These are phyloP conservation scores for Lactarius evosmus DNA, from an alignment of 768 basidiomycete species.

Conservation along the genomic window DNA sequence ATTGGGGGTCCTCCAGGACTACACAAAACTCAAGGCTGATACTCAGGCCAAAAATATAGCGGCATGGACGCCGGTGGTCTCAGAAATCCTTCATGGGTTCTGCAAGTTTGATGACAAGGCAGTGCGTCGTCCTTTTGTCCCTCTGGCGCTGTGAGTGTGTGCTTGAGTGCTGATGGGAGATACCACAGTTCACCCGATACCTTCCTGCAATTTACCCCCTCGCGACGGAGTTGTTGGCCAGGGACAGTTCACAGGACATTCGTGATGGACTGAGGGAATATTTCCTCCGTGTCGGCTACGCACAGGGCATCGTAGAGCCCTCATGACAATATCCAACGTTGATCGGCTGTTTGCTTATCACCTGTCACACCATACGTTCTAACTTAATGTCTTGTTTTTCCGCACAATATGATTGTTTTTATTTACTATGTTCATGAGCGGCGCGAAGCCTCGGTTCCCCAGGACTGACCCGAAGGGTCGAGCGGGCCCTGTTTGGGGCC, in stretches of 20 bases:
- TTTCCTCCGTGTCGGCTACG: constrained; percentile 74
- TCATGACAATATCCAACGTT: constrained; percentile 27
- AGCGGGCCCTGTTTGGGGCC: background rate
- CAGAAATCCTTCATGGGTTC: constrained; percentile 89
- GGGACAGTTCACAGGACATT: constrained; percentile 82
- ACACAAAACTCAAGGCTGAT: constrained; percentile 82
- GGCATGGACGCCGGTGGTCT: constrained; percentile 99
- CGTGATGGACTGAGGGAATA: constrained; percentile 75
- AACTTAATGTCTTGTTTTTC: background rate
- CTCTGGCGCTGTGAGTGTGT: background rate
- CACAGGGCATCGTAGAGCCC: constrained; percentile 67
- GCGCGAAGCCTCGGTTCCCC: constrained; percentile 71
- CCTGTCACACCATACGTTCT: constrained; percentile 4
- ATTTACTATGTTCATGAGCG: constrained; percentile 47
- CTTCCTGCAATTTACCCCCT: constrained; percentile 89
- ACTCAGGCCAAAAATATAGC: constrained; percentile 92
- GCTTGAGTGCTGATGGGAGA: background rate
- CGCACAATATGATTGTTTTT: background rate
- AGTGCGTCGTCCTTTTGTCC: constrained; percentile 50
- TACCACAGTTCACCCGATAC: constrained; percentile 75
- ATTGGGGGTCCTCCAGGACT: constrained; percentile 85
- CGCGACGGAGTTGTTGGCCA: constrained; percentile 76
- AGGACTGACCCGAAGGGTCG: constrained; percentile 82
- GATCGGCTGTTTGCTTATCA: background rate
- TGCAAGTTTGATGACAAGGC: constrained; percentile 86